These are phyloP conservation scores for Laburnicola sp. DNA, from an alignment of 2,329 filamentous ascomycete genomes.

Conservation along the genomic window DNA sequence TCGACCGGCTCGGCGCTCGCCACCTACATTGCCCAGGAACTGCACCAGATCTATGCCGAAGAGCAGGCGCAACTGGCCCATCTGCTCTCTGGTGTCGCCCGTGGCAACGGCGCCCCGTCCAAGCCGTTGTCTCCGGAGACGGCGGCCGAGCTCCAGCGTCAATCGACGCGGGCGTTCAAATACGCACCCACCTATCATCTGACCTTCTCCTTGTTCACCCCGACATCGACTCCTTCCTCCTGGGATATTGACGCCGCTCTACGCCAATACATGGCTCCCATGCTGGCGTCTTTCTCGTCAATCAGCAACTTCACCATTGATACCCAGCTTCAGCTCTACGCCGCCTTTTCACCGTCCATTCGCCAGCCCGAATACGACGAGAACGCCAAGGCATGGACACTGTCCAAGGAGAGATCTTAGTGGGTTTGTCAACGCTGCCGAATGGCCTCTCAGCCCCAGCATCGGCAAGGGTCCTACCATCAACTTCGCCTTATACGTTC, in stretches of 20 bases:
- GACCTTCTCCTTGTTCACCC: conserved; percentile 92
- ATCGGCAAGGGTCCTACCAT: conserved; percentile 92
- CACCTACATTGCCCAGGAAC: conserved; percentile 74
- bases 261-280: conserved; percentile 76
- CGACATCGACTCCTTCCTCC: conserved; percentile 73
- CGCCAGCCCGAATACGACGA: conserved; percentile 60
- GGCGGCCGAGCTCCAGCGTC: conserved; percentile 60
- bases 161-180: conserved; percentile 82
- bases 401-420: conserved; percentile 86
- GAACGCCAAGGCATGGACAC: conserved; percentile 61
- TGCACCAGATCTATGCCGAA: conserved; percentile 79
- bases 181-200: conserved; percentile 94
- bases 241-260: conserved; percentile 91
- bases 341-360: conserved; percentile 66
- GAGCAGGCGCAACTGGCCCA: conserved; percentile 77
- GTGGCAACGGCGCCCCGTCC: conserved; percentile 47
- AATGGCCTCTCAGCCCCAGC: conserved; percentile 94
- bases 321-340: conserved; percentile 93
- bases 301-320: conserved; percentile 97
- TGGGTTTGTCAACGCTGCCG: conserved; percentile 94
- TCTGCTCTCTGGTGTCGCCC: conserved; percentile 51
- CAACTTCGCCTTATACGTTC: conserved; percentile 92
- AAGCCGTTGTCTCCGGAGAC: conserved; percentile 55
- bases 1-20: conserved; percentile 74
- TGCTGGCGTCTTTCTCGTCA: conserved; percentile 74